A percentile compares a stretch with the other conserved stretches of the same genome.
These are phyloP conservation scores for Astraeus odoratus DNA, from an alignment of 768 basidiomycete species.

Conservation along the genomic window DNA sequence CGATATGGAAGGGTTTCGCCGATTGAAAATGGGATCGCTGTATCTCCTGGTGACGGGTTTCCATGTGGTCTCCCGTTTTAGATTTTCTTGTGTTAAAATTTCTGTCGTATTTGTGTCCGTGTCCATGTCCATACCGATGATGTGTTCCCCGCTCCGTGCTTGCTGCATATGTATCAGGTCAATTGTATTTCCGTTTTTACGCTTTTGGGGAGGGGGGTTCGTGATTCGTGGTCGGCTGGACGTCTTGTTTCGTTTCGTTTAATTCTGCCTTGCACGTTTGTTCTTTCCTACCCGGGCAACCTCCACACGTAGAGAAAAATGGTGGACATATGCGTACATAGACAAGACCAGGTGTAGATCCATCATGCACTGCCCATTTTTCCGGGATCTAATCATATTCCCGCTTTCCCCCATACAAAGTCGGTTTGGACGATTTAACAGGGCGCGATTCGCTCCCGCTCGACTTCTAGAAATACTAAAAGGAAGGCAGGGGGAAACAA, in stretches of 20 bases:
- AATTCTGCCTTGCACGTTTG: background rate
- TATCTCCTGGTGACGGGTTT: constrained; percentile 9
- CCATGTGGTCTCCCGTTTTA: constrained; percentile 19
- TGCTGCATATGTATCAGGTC: constrained; percentile 15
- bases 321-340: background rate
- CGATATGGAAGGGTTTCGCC: constrained; percentile 1
- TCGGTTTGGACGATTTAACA: constrained; percentile 14
- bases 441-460: constrained; percentile 1
- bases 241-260: background rate
- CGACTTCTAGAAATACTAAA: constrained; percentile 16
- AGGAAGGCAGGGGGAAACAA: constrained; percentile 2
- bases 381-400: constrained; percentile 19
- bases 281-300: background rate
- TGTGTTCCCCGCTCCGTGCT: constrained; percentile 3
- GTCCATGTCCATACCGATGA: background rate
- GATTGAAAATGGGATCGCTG: constrained; percentile 14
- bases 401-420: constrained; percentile 16
- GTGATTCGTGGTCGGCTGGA: constrained; percentile 10
- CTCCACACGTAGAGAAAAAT: background rate
- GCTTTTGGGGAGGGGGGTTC: too few species aligned
- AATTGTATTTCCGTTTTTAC: constrained; percentile 10
- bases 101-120: constrained; percentile 8
- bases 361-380: constrained; percentile 7
- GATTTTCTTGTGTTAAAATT: constrained; percentile 29
- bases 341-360: constrained; percentile 20